Evolutionary conservation across 2,329 filamentous ascomycete genomes (phyloP), one percentile per base, ranked within the genome.

Genomic region (Colletotrichum filicis): DNA sequence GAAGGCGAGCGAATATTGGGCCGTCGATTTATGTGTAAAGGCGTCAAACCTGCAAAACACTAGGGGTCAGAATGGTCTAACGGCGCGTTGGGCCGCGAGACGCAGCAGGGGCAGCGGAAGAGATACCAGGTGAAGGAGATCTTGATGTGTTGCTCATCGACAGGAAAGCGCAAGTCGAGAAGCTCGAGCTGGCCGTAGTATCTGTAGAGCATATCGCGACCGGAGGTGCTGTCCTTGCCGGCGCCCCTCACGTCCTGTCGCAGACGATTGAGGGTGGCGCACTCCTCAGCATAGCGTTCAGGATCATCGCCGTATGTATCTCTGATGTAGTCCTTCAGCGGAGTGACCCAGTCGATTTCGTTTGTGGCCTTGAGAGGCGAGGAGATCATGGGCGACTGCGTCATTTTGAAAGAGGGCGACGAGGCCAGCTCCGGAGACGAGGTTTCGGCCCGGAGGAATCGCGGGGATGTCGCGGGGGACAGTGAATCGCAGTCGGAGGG

Each of bases 61-160:
- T 66, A 63, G 26, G 16, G 52, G 68, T 69, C 11, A 70, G 68
- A 58, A 55, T 55, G 46, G 52, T 24, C 53, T 60, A 28, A 49
- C 32, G 14, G 37, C 8, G 32, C 9, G 26, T 59, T 12, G n/a
- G 60, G 16, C 26, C 16, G 30, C 58, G n/a, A 57, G 7, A 49
- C n/a, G 49, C n/a, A 52, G 61, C 59, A 79, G 60, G 53, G 28
- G 24, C 26, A 37, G 67, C n/a, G 30, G 42, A 19, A 8, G 9
- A 67, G 85, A 75, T 90, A 98, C 97, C 97, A 99, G 76, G 96
- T 98, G 82, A 99, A 99, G 8, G 94, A 94, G 79, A 99, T 98
- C 86, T 98, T 98, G 86, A 99, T 98, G 81, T 99, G 96, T 80
- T 98, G 97, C 86, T 99, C 97, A 78, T 99, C 97, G 58, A 99